Base-by-base conservation (phyloP, 345 rosid genomes). In the Lumnitzera racemosa region DNA sequence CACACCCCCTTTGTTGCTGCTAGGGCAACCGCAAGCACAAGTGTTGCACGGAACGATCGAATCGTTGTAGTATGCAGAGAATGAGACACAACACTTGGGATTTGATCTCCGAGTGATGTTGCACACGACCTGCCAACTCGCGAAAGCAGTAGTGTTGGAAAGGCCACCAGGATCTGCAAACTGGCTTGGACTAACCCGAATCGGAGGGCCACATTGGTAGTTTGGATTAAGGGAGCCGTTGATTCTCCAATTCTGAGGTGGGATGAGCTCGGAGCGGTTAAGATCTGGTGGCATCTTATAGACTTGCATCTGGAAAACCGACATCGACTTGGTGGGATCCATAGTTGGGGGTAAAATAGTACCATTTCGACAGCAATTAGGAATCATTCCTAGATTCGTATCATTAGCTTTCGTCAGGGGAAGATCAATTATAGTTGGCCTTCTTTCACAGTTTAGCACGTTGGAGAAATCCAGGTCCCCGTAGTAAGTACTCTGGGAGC, bases 61-160 rank as follows among this genome's bases (percentile, higher is more conserved):
- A 20, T 89, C 98, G 51, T 87, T 89, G 77, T 78, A 80, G 83
- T 82, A 92, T 14, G 98, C 79, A 51, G 98, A 92, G 67, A 92
- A 92, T 1, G 98, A 83, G 9, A 89, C 98, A 27, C 97, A 92
- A 58, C 96, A 92, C 52, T 71, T 76, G n/a, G 95, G 97, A 62
- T 74, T 70, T 0, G 58, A 72, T 2, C 88, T 86, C 57, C 71
- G 80, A 23, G 86, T 82, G 67, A 92, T 92, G 67, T 89, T 92
- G 75, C 98, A 92, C n/a, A 87, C 96, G n/a, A 92, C 82, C 77
- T 89, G 98, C 98, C 96, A 92, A 67, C 94, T 92, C 0, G 88
- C 91, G 70, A 85, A 74, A 3, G 79, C 91, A 1, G 88, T 73
- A 16, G 70, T 66, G 72, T 92, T 74, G 23, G 89, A 81, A 2